Conservation (phyloP, 768 basidiomycete genomes). For the Tremella yokohamensis region DNA sequence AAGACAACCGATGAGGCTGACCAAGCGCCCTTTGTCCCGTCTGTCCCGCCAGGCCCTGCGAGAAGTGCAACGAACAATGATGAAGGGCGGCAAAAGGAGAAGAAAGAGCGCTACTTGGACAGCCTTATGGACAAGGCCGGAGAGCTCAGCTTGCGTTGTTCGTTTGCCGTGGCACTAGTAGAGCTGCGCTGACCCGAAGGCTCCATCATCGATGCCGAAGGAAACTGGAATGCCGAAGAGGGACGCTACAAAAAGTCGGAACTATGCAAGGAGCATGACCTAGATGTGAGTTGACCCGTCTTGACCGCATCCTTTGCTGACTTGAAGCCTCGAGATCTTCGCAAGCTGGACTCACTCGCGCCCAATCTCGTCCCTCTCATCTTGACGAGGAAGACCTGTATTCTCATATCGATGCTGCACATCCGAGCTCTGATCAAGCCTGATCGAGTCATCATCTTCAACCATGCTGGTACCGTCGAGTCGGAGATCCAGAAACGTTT, state of each 20-base stretch:
- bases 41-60: background rate
- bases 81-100: slow-evolving; percentile 33
- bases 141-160: slow-evolving; percentile 86
- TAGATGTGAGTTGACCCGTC: slow-evolving; percentile 67
- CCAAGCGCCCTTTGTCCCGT: background rate
- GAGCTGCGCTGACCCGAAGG: slow-evolving; percentile 52
- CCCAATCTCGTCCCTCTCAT: slow-evolving; percentile 95
- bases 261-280: slow-evolving; percentile 76
- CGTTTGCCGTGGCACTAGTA: slow-evolving; percentile 50
- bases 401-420: slow-evolving; percentile 91
- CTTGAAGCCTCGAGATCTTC: slow-evolving; percentile 80
- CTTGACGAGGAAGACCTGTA: slow-evolving; percentile 77
- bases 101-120: slow-evolving; percentile 44
- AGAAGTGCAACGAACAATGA: background rate
- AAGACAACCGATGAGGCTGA: background rate
- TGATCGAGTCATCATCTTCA: slow-evolving; percentile 84
- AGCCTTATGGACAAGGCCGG: slow-evolving; percentile 60
- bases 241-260: slow-evolving; percentile 75
- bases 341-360: slow-evolving; percentile 91
- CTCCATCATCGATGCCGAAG: slow-evolving; percentile 80
- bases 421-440: slow-evolving; percentile 93
- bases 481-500: slow-evolving; percentile 37
- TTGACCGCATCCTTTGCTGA: background rate
- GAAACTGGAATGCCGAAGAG: slow-evolving; percentile 54
- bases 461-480: slow-evolving; percentile 70